Base-by-base conservation (phyloP, 2,329 filamentous ascomycete genomes). In the Cercospora brassicicola region DNA sequence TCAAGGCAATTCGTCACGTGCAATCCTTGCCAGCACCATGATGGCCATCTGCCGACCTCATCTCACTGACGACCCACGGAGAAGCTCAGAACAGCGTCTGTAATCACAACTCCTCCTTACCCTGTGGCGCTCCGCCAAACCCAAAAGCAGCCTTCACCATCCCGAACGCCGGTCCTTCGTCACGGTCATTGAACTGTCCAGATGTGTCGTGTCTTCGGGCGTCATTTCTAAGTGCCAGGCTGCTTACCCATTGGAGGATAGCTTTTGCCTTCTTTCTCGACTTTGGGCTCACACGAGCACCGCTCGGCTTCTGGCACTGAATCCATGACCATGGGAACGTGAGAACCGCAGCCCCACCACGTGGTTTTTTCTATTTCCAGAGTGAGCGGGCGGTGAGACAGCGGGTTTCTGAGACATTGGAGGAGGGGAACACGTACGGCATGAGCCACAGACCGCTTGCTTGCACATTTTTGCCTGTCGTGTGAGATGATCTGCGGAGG, bases 271-370 rank as follows among this genome's bases (percentile, higher is more conserved):
- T 87, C 84, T 48, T 83, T 82, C 75, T 88, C 85, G 70, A 91
- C 82, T 76, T 86, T 86, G 30, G 90, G 89, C 73, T 84, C 82
- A 77, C 90, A 93, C 26, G 81, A 82, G 82, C 90, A 93, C 80
- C 89, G 86, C 48, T 91, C 83, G 5, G 82, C 79, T 39, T 82
- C 80, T 4, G 88, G 84, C 53, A 91, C 78, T 28, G 78, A 74
- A 77, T 89, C 86, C 82, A 92, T 86, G 73, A 92, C 69, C 53
- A 26, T 68, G 66, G 63, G 72, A 7, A 68, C 71, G 69, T 76
- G 75, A 11, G 66, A 61, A 30, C 76, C 77, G 61, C 78, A 79
- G 57, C 77, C 77, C 68, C 71, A 77, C 77, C 77, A 79, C 11
- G 76, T 77, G 13, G 70, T 70, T 56, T 77, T 76, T 45, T 59